phyloP scores from a whole-genome alignment of 2,329 filamentous ascomycete species.

The Cryphonectria parasitica region DNA sequence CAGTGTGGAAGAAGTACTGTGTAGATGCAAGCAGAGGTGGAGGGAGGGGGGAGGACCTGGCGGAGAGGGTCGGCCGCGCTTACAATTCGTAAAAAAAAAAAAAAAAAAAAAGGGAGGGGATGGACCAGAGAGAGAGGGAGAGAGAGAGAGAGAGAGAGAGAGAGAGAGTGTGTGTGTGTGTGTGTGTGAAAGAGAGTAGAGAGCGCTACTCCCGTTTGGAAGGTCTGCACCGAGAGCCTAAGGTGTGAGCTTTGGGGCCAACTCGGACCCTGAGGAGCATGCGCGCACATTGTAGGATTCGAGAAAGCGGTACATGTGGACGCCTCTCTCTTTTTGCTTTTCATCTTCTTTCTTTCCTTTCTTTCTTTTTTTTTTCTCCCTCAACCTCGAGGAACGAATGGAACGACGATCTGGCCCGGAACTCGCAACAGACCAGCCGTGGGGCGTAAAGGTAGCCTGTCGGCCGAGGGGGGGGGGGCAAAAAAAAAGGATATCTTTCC shows the following conservation, averaged over 20 bases:
- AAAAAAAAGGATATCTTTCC: slow-evolving; percentile 11
- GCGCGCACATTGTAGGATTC: not conserved
- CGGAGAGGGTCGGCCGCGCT: slow-evolving; percentile 26
- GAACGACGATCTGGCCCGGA: slow-evolving; percentile 2
- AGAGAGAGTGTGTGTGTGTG: too few species aligned
- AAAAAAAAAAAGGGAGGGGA: slow-evolving; percentile 12
- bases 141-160: not conserved
- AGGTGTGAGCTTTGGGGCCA: slow-evolving; percentile 6
- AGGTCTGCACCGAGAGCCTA: slow-evolving; percentile 22
- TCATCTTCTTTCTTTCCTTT: not conserved
- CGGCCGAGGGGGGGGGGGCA: not conserved
- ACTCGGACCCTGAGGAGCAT: not conserved
- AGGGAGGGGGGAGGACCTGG: slow-evolving; percentile 22
- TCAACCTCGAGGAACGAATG: not conserved
- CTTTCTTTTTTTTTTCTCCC: not conserved
- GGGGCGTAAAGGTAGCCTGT: slow-evolving; percentile 4
- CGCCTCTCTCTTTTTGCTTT: not conserved
- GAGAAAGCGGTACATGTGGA: not conserved
- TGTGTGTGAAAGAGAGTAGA: too few species aligned
- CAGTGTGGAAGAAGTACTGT: not conserved
- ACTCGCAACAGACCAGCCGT: not conserved
- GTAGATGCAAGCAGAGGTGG: slow-evolving; percentile 1
- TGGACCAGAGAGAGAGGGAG: not conserved
- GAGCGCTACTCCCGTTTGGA: slow-evolving; percentile 26
- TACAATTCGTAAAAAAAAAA: slow-evolving; percentile 14